Evolutionary conservation across 805 yeast species (phyloP).

Genomic region (Yarrowia deformans): DNA sequence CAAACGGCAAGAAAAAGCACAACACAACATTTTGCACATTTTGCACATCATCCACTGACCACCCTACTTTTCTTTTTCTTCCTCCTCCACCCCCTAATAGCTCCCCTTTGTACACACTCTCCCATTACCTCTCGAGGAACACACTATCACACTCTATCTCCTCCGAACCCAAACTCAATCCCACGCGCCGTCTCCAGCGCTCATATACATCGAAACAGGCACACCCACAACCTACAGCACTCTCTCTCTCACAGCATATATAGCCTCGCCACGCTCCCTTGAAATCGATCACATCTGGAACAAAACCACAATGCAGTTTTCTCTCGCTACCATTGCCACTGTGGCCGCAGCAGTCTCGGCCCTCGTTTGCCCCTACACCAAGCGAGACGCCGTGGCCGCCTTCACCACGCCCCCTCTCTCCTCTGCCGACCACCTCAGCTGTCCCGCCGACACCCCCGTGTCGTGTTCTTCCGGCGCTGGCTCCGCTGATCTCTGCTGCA

Average conservation of each 20-base stretch:
- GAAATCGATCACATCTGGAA: not conserved
- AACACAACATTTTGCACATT: too few species aligned
- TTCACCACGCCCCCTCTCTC: conserved; percentile 30
- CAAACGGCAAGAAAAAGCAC: too few species aligned
- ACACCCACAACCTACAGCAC: not conserved
- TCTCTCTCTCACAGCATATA: not conserved
- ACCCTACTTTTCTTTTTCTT: too few species aligned
- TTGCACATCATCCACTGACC: too few species aligned
- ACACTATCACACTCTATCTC: conserved; percentile 32
- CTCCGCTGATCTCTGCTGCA: conserved; percentile 71
- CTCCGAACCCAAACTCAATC: conserved; percentile 35
- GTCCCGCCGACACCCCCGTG: conserved; percentile 50
- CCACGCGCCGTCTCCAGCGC: conserved; percentile 4
- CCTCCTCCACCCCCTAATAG: not conserved
- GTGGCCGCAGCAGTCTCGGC: conserved; percentile 27
- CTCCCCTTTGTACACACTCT: not conserved
- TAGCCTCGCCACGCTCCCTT: not conserved
- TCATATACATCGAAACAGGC: not conserved
- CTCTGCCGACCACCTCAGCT: conserved; percentile 45
- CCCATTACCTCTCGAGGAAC: conserved; percentile 7
- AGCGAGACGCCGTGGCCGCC: conserved; percentile 10
- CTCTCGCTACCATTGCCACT: conserved; percentile 21
- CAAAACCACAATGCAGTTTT: conserved; percentile 19
- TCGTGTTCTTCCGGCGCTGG: conserved; percentile 47
- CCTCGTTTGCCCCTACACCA: conserved; percentile 18